These are phyloP conservation scores for Hypoxylon sp. DNA, from an alignment of 2,329 filamentous ascomycete species.

Conservation along the genomic window DNA sequence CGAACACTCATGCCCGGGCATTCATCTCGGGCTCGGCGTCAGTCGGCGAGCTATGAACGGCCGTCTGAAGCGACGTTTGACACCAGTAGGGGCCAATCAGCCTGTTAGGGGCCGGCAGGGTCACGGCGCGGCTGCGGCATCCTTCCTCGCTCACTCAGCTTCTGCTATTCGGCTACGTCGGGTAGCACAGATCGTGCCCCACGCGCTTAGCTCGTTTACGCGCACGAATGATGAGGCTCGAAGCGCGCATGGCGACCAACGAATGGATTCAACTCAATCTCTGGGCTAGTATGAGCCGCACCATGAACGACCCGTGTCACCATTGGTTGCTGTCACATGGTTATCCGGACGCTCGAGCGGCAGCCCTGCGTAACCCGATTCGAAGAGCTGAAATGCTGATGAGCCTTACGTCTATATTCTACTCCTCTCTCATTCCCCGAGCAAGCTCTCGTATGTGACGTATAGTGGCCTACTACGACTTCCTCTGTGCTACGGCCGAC, in stretches of 20 bases:
- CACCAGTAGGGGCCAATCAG: conserved; percentile 29
- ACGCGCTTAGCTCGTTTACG: conserved; percentile 39
- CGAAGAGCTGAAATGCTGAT: conserved; percentile 4
- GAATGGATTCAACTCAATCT: neutral
- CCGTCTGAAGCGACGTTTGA: conserved; percentile 33
- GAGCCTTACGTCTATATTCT: conserved; percentile 8
- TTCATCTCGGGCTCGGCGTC: conserved; percentile 10
- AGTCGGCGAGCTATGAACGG: conserved; percentile 16
- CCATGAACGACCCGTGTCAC: conserved; percentile 13
- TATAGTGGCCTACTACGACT: too few species aligned
- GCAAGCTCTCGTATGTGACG: neutral
- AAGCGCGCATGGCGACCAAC: conserved; percentile 21
- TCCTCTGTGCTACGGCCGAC: conserved; percentile 10
- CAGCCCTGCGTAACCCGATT: conserved; percentile 10
- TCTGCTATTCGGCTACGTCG: neutral
- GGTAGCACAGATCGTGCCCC: conserved; percentile 12
- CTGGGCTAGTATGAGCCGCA: conserved; percentile 24
- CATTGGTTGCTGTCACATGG: neutral
- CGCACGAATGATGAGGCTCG: conserved; percentile 15
- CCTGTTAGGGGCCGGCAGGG: conserved; percentile 2
- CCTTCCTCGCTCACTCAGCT: conserved; percentile 12
- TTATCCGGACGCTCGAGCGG: conserved; percentile 10
- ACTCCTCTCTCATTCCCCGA: conserved; percentile 2
- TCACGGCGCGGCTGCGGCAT: conserved; percentile 16
- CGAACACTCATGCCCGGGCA: conserved; percentile 38